phyloP scores from a whole-genome alignment of 2,329 filamentous ascomycete species.

The Pseudopyricularia cyperi region DNA sequence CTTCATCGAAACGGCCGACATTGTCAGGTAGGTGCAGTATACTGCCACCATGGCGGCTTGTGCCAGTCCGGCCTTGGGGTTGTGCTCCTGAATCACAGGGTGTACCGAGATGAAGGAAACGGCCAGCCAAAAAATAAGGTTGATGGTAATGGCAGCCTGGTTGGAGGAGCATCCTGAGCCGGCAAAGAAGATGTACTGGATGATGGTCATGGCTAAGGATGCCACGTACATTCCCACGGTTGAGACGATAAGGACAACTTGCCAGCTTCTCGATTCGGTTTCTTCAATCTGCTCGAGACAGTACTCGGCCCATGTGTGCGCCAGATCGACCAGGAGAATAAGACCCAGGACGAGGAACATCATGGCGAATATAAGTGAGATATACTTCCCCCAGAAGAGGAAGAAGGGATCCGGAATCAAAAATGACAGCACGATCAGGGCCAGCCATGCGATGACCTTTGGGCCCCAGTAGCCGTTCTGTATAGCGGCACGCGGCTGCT shows the following conservation, averaged over 20 bases:
- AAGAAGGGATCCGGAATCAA: constrained; percentile 94
- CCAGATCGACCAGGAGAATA: constrained; percentile 84
- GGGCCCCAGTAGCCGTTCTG: constrained; percentile 99
- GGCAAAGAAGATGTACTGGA: constrained; percentile 98
- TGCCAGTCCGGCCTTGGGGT: constrained; percentile 87
- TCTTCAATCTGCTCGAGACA: constrained; percentile 90
- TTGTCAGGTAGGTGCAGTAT: constrained; percentile 97
- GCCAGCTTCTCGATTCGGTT: constrained; percentile 74
- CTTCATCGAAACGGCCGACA: constrained; percentile 98
- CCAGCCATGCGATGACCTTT: constrained; percentile 82
- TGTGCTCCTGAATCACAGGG: constrained; percentile 78
- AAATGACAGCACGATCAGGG: constrained; percentile 80
- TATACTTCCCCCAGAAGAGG: constrained; percentile 89
- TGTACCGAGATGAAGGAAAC: constrained; percentile 82
- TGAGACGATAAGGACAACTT: constrained; percentile 76
- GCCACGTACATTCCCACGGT: constrained; percentile 88
- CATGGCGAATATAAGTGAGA: constrained; percentile 78
- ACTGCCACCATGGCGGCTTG: constrained; percentile 94
- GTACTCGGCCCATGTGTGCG: constrained; percentile 94
- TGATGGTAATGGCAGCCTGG: constrained; percentile 89
- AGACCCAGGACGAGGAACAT: constrained; percentile 87
- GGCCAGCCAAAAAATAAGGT: constrained; percentile 68
- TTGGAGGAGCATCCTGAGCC: constrained; percentile 79
- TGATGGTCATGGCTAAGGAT: constrained; percentile 82
- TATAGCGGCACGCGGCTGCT: constrained; percentile 72